Evolutionary conservation across 2,329 filamentous ascomycete genomes (phyloP), one percentile per base, ranked within the genome.

Genomic region (Hymenoscyphus infarciens): DNA sequence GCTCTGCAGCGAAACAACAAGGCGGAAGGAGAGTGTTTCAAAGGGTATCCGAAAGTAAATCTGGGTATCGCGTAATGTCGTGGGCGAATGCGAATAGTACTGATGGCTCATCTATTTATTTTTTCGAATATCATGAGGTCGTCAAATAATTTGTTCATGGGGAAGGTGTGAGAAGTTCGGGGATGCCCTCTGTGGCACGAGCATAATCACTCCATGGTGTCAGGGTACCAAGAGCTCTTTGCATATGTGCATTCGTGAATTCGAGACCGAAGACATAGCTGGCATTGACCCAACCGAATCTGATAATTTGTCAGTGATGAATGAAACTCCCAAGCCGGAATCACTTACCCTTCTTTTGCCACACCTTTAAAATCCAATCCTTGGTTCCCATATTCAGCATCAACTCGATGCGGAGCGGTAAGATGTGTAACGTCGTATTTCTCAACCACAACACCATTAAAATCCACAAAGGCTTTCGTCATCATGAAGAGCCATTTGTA

Each of bases 401-500:
- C 92, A 13, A 98, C 95, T 66, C 90, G 88, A 77, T 98, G 95
- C 42, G 95, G 93, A 72, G 97, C 93, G 62, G 93, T 87, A 5
- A 90, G 88, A 62, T 91, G 82, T 22, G 94, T 98, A 64, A 99
- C 95, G 77, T 99, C 91, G 79, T 99, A 99, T 80, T 99, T 99
- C 78, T 99, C 95, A 5, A 98, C 95, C 1, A 99, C 94, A 8
- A 97, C 92, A 45, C 95, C 95, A 74, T 98, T 98, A 81, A 94
- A 98, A 76, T 99, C 94, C 64, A 97, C 93, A 78, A 98, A 98
- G 0, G 95, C 93, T 78, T 96, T 97, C 63, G 92, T 97, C 72
- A 97, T 92, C 94, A 98, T 98, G 75, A 93, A 96, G 60, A 97
- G 79, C 95, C 95, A 99, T 77, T 95, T 92, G 78, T 99, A 99